These are phyloP conservation scores for Ustanciosporium gigantosporum DNA, from an alignment of 1,284 basidiomycete genomes.

Conservation along the genomic window DNA sequence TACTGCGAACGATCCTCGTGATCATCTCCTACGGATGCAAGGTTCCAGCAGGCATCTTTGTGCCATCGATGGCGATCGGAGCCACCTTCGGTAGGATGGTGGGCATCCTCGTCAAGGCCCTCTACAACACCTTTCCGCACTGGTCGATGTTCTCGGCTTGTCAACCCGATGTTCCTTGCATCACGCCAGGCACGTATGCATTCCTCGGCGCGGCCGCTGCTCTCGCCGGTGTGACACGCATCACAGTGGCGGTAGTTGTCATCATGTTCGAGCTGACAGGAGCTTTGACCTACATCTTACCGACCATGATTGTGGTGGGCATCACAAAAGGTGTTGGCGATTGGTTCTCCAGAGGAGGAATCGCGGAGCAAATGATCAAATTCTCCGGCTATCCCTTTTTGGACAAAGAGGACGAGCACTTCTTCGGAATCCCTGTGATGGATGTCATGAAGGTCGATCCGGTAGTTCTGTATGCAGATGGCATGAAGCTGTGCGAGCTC, in stretches of 20 bases:
- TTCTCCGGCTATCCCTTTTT: constrained; percentile 97
- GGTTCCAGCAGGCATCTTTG: constrained; percentile 96
- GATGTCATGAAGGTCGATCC: constrained; percentile 84
- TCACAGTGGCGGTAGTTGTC: constrained; percentile 96
- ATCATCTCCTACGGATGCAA: constrained; percentile 93
- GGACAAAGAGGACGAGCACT: constrained; percentile 76
- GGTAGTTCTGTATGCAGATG: constrained; percentile 73
- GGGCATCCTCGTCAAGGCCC: constrained; percentile 82
- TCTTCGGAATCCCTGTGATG: constrained; percentile 84
- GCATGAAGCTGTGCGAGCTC: constrained; percentile 76
- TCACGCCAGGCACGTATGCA: constrained; percentile 85
- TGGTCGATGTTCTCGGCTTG: constrained; percentile 84
- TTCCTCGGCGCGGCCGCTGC: constrained; percentile 41
- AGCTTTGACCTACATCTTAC: constrained; percentile 93
- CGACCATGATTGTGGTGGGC: constrained; percentile 95
- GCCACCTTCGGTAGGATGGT: constrained; percentile 89
- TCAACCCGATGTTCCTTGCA: constrained; percentile 88
- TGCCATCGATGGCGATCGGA: constrained; percentile 94
- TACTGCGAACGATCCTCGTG: constrained; percentile 82
- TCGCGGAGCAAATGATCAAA: constrained; percentile 94
- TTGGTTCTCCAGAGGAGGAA: constrained; percentile 85
- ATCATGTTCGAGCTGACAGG: constrained; percentile 99
- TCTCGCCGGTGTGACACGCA: constrained; percentile 79
- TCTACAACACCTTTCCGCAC: constrained; percentile 82
- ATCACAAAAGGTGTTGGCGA: constrained; percentile 98